Percentiles rank a stretch among this genome's conserved stretches.
phyloP scores from a whole-genome alignment of 306 rosid species.

The Corylus avellana region DNA sequence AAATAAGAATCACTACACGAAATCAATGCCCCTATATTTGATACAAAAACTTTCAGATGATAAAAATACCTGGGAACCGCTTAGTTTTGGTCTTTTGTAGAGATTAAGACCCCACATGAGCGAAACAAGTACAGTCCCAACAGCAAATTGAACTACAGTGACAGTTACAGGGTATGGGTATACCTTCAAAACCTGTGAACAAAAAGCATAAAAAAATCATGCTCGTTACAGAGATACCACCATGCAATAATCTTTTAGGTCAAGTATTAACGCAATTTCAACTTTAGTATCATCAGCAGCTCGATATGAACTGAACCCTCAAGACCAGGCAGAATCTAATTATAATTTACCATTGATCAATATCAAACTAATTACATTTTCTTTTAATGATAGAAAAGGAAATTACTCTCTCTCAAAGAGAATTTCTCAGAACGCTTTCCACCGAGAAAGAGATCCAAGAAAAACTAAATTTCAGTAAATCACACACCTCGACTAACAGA shows the following conservation, averaged over 20 bases:
- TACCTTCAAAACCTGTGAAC: constrained; percentile 78
- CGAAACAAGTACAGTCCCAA: constrained; percentile 64
- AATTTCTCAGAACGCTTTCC: neutral
- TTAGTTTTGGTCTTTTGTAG: constrained; percentile 71
- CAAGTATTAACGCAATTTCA: neutral
- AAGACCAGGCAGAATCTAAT: neutral
- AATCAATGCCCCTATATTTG: constrained; percentile 20
- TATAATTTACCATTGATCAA: neutral
- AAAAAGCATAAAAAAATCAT: constrained; percentile 12
- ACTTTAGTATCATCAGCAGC: neutral
- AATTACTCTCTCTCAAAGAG: constrained; percentile 3
- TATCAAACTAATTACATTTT: neutral
- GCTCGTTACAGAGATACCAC: neutral
- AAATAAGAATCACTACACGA: constrained; percentile 12
- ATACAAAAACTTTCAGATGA: neutral
- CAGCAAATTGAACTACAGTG: constrained; percentile 65
- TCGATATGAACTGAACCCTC: neutral
- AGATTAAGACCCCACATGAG: constrained; percentile 84
- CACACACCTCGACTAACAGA: neutral
- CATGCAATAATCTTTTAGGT: neutral
- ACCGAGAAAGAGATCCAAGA: neutral
- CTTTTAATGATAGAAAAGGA: neutral
- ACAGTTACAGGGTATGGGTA: constrained; percentile 71
- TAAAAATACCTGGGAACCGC: constrained; percentile 63
- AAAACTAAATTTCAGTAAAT: neutral